phyloP scores from a whole-genome alignment of 1,284 basidiomycete species.

The Marasmius fiardii region DNA sequence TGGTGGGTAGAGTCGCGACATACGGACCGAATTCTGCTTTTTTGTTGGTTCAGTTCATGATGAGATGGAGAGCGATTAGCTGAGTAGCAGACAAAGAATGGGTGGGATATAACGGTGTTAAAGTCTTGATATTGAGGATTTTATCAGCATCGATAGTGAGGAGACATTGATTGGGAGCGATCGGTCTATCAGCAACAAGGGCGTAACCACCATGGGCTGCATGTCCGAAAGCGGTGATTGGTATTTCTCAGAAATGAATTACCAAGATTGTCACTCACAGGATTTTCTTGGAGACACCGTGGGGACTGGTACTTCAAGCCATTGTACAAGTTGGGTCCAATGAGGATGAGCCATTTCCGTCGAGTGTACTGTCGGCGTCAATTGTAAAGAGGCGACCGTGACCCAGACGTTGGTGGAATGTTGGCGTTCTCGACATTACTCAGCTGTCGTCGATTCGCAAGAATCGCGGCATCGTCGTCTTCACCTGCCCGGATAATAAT shows the following conservation, averaged over 20 bases:
- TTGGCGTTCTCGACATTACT: not conserved
- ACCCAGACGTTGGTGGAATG: not conserved
- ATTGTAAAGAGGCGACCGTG: too few species aligned
- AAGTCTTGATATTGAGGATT: conserved; percentile 68
- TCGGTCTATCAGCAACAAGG: conserved; percentile 54
- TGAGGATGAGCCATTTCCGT: not conserved
- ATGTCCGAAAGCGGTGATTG: not conserved
- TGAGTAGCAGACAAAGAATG: conserved; percentile 52
- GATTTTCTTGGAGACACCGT: conserved; percentile 5
- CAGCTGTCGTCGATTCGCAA: conserved; percentile 3
- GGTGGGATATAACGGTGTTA: conserved; percentile 50
- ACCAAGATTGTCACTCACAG: conserved; percentile 27
- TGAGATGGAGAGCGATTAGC: conserved; percentile 60
- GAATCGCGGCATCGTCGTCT: not conserved
- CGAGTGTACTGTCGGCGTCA: too few species aligned
- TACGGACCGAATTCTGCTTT: conserved; percentile 65
- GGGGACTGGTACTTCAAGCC: not conserved
- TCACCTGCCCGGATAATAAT: not conserved
- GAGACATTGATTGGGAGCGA: conserved; percentile 38
- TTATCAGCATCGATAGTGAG: conserved; percentile 68
- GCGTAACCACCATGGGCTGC: conserved; percentile 59
- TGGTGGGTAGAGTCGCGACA: conserved; percentile 65
- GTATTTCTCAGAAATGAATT: not conserved
- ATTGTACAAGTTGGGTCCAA: not conserved
- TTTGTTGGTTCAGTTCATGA: conserved; percentile 43